phyloP scores from a whole-genome alignment of 352 stramenopile genomes.

The Phytopythium helicoides region DNA sequence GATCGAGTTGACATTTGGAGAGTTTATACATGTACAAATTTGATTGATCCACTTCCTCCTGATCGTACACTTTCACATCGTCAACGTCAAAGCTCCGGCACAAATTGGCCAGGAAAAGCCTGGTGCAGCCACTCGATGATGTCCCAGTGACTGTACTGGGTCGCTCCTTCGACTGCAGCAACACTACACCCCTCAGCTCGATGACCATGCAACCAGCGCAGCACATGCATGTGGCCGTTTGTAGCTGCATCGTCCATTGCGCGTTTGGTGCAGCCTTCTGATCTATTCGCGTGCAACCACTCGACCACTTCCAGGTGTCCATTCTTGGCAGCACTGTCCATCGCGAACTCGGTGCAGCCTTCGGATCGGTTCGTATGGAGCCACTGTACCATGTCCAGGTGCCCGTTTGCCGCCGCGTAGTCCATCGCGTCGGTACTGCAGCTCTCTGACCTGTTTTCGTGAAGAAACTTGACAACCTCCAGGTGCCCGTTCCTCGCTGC shows the following conservation, averaged over 20 bases:
- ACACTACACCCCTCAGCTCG: neutral
- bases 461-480: constrained; percentile 6
- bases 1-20: no score
- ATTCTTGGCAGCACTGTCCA: neutral
- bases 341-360: neutral
- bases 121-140: constrained; percentile 3
- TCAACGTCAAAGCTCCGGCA: neutral
- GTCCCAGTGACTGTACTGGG: constrained; percentile 3
- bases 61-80: neutral
- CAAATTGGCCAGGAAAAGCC: neutral
- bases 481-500: constrained; percentile 1
- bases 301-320: neutral
- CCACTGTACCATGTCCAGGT: constrained; percentile 12
- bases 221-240: neutral
- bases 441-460: constrained; percentile 5
- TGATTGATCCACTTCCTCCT: neutral
- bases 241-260: neutral
- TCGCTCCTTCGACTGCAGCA: neutral
- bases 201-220: neutral
- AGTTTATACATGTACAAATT: neutral
- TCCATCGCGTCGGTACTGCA: neutral
- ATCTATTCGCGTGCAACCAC: neutral
- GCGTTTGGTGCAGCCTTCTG: neutral
- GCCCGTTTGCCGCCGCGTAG: neutral
- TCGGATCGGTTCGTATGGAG: neutral